Conservation (phyloP, 148 eudicot species). For the Rhododendron mucronatum region DNA sequence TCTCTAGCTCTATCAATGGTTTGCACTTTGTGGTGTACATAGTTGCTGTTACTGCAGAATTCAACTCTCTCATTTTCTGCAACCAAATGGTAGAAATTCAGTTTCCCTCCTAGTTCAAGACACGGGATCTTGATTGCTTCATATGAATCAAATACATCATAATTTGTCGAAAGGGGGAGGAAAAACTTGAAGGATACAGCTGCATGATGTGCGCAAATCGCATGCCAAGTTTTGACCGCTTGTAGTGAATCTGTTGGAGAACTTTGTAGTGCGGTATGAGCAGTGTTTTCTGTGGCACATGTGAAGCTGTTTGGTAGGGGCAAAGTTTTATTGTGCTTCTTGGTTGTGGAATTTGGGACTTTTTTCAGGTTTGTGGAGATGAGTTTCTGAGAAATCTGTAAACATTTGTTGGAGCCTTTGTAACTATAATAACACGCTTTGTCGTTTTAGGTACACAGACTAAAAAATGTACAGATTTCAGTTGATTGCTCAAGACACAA, state of each 20-base stretch:
- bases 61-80: constrained; percentile 10
- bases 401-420: constrained; percentile 25
- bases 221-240: constrained; percentile 27
- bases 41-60: constrained; percentile 15
- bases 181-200: constrained; percentile 5
- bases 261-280: neutral
- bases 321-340: neutral
- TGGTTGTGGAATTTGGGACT: constrained; percentile 23
- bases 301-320: neutral
- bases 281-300: neutral
- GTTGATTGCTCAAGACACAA: constrained; percentile 30
- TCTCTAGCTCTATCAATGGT: neutral
- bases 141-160: constrained; percentile 8
- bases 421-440: constrained; percentile 26
- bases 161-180: neutral
- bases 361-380: neutral
- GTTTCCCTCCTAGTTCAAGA: constrained; percentile 4
- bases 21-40: constrained; percentile 43
- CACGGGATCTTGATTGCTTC: neutral
- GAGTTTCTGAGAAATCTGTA: constrained; percentile 23
- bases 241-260: constrained; percentile 15
- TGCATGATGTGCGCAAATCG: constrained; percentile 33
- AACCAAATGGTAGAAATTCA: constrained; percentile 12
- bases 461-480: constrained; percentile 38
- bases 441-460: constrained; percentile 18